These are phyloP conservation scores for Claviceps paspali DNA, from an alignment of 2,329 filamentous ascomycete species.

Conservation along the genomic window DNA sequence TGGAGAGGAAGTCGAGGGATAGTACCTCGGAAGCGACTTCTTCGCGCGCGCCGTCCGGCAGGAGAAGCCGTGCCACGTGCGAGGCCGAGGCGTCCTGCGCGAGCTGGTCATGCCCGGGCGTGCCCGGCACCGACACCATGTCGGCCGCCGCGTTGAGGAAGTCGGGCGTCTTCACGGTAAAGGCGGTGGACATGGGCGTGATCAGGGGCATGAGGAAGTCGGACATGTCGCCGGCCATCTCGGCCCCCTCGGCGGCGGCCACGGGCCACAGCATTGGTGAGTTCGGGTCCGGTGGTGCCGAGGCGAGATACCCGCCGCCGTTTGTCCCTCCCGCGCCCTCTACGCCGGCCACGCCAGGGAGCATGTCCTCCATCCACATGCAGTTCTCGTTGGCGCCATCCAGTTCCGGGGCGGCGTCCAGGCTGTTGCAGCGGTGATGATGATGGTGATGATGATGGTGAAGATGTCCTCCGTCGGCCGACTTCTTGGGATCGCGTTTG, in stretches of 20 bases:
- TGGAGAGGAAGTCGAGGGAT: not conserved
- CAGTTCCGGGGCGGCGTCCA: not conserved
- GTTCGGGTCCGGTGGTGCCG: not conserved
- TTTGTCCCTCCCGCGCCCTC: not conserved
- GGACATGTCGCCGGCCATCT: not conserved
- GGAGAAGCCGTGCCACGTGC: not conserved
- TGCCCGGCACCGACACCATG: not conserved
- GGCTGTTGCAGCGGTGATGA: not conserved
- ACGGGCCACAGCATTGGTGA: not conserved
- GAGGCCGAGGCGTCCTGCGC: not conserved
- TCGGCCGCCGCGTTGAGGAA: not conserved
- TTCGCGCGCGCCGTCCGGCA: not conserved
- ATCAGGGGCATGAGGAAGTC: not conserved
- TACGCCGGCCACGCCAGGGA: not conserved
- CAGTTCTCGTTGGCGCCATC: not conserved
- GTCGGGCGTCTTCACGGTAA: not conserved
- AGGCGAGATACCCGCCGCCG: not conserved
- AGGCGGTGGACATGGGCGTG: not conserved
- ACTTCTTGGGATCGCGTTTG: conserved; percentile 3
- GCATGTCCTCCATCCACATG: not conserved
- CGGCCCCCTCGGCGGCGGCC: not conserved
- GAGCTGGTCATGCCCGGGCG: not conserved
- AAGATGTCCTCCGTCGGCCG: not conserved
- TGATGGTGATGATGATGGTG: no score
- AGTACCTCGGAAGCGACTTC: no score